Conservation (phyloP, 495 filamentous ascomycete genomes). For the Aspergillus conjunctus region DNA sequence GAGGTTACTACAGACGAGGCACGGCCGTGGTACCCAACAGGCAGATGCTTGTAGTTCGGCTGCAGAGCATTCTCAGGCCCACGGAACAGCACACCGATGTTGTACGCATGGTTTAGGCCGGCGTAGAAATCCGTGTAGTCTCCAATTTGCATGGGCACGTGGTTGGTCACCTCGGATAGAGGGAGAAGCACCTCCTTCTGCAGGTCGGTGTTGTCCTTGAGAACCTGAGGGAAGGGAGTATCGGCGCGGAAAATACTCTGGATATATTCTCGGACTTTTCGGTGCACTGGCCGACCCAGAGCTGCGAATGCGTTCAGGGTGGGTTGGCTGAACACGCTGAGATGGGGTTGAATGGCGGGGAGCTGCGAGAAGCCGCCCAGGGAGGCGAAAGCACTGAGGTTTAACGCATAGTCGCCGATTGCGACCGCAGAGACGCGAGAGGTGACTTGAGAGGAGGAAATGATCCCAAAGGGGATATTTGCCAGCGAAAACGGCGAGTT, state of each 20-base stretch:
- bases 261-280: slow-evolving; percentile 70
- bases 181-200: slow-evolving; percentile 57
- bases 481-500: slow-evolving; percentile 77
- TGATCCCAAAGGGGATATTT: slow-evolving; percentile 94
- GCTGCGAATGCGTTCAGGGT: slow-evolving; percentile 83
- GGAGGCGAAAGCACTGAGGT: slow-evolving; percentile 66
- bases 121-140: slow-evolving; percentile 98
- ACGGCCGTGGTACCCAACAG: slow-evolving; percentile 86
- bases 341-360: slow-evolving; percentile 57
- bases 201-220: slow-evolving; percentile 58
- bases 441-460: slow-evolving; percentile 57
- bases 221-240: slow-evolving; percentile 59
- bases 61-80: slow-evolving; percentile 78
- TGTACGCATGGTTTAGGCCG: slow-evolving; percentile 85
- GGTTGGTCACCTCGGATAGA: slow-evolving; percentile 62
- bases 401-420: slow-evolving; percentile 76
- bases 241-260: slow-evolving; percentile 68
- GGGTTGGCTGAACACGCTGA: slow-evolving; percentile 64
- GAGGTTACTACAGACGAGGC: slow-evolving; percentile 78
- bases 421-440: slow-evolving; percentile 71
- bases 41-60: slow-evolving; percentile 88
- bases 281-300: slow-evolving; percentile 70
- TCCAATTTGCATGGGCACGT: slow-evolving; percentile 85
- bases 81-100: slow-evolving; percentile 81
- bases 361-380: slow-evolving; percentile 62